phyloP scores from a whole-genome alignment of 768 basidiomycete genomes.

The Hydnum rufescens region DNA sequence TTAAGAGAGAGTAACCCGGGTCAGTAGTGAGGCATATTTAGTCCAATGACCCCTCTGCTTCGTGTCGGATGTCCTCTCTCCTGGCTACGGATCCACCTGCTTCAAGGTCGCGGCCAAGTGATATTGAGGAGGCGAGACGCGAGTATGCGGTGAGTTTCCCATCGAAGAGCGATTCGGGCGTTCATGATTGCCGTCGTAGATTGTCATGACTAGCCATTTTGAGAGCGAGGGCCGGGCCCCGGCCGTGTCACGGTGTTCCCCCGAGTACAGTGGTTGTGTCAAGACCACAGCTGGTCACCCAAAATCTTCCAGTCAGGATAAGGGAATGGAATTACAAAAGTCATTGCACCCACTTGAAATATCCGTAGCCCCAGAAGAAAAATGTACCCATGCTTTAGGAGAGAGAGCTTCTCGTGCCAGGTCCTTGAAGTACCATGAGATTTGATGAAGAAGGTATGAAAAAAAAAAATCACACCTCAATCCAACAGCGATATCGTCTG shows the following conservation, averaged over 20 bases:
- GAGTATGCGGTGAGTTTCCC: slow-evolving; percentile 81
- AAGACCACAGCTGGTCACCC: too few relatives aligned
- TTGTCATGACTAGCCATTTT: slow-evolving; percentile 76
- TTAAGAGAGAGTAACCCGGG: too few relatives aligned
- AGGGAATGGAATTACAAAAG: too few relatives aligned
- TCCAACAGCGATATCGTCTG: background rate
- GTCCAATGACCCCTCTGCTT: slow-evolving; percentile 66
- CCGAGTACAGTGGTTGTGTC: too few relatives aligned
- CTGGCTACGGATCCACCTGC: slow-evolving; percentile 36
- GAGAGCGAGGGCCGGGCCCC: too few relatives aligned
- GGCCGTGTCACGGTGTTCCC: too few relatives aligned
- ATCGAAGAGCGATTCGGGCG: slow-evolving; percentile 83
- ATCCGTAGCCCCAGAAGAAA: slow-evolving; percentile 2
- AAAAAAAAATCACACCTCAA: background rate
- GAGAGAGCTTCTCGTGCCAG: background rate
- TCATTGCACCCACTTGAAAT: background rate
- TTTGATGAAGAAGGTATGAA: background rate
- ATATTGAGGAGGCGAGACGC: slow-evolving; percentile 54
- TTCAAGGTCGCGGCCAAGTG: slow-evolving; percentile 41
- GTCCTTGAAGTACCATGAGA: background rate
- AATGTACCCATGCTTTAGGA: slow-evolving; percentile 1
- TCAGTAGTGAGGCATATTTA: slow-evolving; percentile 53
- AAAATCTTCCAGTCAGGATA: too few relatives aligned
- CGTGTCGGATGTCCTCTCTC: slow-evolving; percentile 69
- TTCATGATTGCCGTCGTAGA: slow-evolving; percentile 78